Evolutionary conservation across 345 rosid genomes (phyloP).

Genomic region (Populus davidiana): DNA sequence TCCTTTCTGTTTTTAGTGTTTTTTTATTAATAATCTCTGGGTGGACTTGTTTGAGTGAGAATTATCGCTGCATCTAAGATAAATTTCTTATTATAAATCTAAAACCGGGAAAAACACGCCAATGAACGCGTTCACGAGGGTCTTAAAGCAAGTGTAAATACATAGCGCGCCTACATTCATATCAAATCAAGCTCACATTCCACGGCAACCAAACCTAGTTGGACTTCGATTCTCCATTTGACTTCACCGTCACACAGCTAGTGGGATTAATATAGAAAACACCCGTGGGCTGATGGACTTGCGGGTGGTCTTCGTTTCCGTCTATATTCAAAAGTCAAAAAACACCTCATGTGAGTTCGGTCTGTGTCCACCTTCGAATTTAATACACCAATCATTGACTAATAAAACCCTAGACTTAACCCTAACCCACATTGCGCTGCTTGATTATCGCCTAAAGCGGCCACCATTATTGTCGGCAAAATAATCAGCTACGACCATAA

Average conservation of each 20-base stretch:
- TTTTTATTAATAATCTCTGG: too few relatives aligned
- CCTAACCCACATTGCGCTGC: not conserved
- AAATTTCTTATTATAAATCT: not conserved
- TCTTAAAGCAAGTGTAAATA: not conserved
- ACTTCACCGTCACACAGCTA: not conserved
- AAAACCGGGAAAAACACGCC: not conserved
- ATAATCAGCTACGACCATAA: not conserved
- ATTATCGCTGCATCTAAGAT: too few relatives aligned
- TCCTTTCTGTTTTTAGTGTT: too few relatives aligned
- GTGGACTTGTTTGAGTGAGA: not conserved
- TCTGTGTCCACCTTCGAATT: not conserved
- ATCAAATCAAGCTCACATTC: conserved; percentile 4
- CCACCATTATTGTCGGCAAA: not conserved
- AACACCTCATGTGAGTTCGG: not conserved
- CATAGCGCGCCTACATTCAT: not conserved
- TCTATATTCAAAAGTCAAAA: not conserved
- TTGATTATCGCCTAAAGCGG: not conserved
- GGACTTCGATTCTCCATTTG: conserved; percentile 17
- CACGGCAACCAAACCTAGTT: not conserved
- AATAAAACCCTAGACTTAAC: not conserved
- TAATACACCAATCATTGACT: not conserved
- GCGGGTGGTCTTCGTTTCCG: not conserved
- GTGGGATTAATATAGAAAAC: not conserved
- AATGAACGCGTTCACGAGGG: not conserved
- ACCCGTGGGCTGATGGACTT: not conserved